Conservation (phyloP, 2,329 filamentous ascomycete species). For the Lojkania enalia region DNA sequence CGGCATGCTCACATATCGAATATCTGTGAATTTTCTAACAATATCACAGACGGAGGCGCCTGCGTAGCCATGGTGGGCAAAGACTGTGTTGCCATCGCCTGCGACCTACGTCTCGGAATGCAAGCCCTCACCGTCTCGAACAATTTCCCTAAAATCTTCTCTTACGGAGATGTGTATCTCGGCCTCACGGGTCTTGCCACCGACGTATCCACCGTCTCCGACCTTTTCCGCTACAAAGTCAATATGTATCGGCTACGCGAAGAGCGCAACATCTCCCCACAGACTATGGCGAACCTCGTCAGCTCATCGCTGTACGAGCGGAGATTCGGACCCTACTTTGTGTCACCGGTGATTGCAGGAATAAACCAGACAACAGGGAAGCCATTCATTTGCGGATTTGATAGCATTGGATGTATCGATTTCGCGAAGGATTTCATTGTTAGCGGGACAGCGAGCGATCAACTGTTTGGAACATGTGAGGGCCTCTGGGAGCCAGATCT, state of each 20-base stretch:
- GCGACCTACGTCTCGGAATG: conserved; percentile 95
- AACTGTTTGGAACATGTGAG: conserved; percentile 98
- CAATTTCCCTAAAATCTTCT: conserved; percentile 99
- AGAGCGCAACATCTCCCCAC: conserved; percentile 92
- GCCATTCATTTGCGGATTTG: conserved; percentile 98
- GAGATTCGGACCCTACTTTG: conserved; percentile 95
- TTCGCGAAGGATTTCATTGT: conserved; percentile 99
- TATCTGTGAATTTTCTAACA: conserved; percentile 19
- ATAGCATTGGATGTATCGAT: conserved; percentile 99
- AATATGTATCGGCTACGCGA: conserved; percentile 99
- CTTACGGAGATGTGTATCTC: conserved; percentile 92
- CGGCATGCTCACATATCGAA: no score
- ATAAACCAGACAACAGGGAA: conserved; percentile 91
- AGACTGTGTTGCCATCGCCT: conserved; percentile 99
- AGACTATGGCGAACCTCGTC: conserved; percentile 96
- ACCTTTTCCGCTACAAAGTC: conserved; percentile 99
- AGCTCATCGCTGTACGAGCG: conserved; percentile 84
- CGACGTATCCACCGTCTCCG: conserved; percentile 89
- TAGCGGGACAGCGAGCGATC: conserved; percentile 91
- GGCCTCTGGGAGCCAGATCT: conserved; percentile 96
- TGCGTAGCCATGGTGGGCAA: conserved; percentile 99
- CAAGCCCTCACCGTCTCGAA: conserved; percentile 97
- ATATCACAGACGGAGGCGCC: conserved; percentile 78
- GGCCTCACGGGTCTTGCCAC: conserved; percentile 95
- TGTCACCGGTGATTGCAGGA: conserved; percentile 90